A percentile compares a stretch with the other conserved stretches of the same genome.
Evolutionary conservation across 2,329 filamentous ascomycete genomes (phyloP).

Genomic region (Aspergillus alliaceus): DNA sequence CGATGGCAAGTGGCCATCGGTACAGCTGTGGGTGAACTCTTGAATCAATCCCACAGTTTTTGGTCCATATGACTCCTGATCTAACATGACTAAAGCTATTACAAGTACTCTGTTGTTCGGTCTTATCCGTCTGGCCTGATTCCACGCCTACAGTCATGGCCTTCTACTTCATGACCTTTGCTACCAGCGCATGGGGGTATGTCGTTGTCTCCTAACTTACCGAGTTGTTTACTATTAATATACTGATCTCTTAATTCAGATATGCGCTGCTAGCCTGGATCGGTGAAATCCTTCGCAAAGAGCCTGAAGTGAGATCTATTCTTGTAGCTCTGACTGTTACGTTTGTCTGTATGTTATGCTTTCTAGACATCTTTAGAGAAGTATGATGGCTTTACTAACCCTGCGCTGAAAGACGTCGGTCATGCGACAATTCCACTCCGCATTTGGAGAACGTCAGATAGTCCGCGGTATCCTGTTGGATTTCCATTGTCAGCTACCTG

Average conservation of each 20-base stretch:
- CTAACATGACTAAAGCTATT: slow-evolving; percentile 1
- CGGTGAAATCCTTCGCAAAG: slow-evolving; percentile 16
- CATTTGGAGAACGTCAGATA: slow-evolving; percentile 18
- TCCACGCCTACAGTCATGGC: slow-evolving; percentile 12
- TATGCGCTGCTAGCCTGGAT: slow-evolving; percentile 19
- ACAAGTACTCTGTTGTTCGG: slow-evolving; percentile 6
- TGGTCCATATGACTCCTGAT: too few relatives aligned
- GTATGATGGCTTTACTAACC: not conserved
- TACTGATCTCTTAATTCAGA: too few relatives aligned
- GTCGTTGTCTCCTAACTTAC: not conserved
- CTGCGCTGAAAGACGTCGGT: slow-evolving; percentile 15
- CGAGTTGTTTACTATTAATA: too few relatives aligned
- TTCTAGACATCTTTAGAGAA: too few relatives aligned
- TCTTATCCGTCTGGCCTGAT: slow-evolving; percentile 10
- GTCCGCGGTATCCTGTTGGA: slow-evolving; percentile 18
- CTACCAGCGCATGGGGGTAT: slow-evolving; percentile 17
- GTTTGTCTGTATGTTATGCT: slow-evolving; percentile 12
- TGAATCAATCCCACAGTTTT: too few relatives aligned
- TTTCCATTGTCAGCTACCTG: slow-evolving; percentile 20
- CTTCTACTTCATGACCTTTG: slow-evolving; percentile 22
- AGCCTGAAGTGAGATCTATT: slow-evolving; percentile 18
- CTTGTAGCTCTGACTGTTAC: slow-evolving; percentile 19
- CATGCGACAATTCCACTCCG: slow-evolving; percentile 22
- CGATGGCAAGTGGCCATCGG: slow-evolving; percentile 15
- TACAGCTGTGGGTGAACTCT: slow-evolving; percentile 8